These are phyloP conservation scores for Poronia punctata DNA, from an alignment of 495 filamentous ascomycete species.

Conservation along the genomic window DNA sequence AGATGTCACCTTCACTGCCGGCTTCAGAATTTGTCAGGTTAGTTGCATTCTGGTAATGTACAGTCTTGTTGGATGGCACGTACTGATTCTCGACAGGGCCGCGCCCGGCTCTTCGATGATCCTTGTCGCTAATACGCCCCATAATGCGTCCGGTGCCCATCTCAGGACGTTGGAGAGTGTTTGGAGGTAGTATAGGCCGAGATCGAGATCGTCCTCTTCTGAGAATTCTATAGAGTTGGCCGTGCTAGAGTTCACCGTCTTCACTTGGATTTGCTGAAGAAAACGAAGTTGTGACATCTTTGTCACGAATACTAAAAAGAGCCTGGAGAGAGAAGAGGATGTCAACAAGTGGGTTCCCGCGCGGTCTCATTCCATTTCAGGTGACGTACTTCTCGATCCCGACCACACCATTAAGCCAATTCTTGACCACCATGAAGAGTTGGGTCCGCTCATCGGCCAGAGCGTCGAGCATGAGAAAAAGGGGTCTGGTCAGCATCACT, in stretches of 20 bases:
- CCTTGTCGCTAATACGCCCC: constrained; percentile 52
- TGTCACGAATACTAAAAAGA: constrained; percentile 49
- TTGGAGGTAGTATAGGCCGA: constrained; percentile 72
- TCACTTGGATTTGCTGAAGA: constrained; percentile 36
- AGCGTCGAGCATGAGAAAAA: constrained; percentile 77
- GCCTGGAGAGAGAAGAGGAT: constrained; percentile 27
- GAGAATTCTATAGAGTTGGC: constrained; percentile 22
- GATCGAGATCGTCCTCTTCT: constrained; percentile 59
- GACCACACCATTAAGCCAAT: constrained; percentile 73
- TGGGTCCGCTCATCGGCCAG: constrained; percentile 67
- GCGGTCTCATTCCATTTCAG: too few relatives aligned
- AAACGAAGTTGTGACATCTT: constrained; percentile 50
- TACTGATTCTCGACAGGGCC: constrained; percentile 39
- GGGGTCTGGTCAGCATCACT: constrained; percentile 70
- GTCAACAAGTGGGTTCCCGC: too few relatives aligned
- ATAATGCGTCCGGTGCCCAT: constrained; percentile 52
- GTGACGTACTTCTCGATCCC: constrained; percentile 53
- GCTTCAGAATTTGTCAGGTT: constrained; percentile 20
- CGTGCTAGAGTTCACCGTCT: constrained; percentile 20
- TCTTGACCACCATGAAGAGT: constrained; percentile 64
- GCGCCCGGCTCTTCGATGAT: constrained; percentile 31
- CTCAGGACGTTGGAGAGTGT: constrained; percentile 65
- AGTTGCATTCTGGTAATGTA: background rate
- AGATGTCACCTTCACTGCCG: constrained; percentile 44
- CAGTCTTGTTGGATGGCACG: constrained; percentile 18